Evolutionary conservation across 2,329 filamentous ascomycete species (phyloP).

Genomic region (Diaporthe capsici): DNA sequence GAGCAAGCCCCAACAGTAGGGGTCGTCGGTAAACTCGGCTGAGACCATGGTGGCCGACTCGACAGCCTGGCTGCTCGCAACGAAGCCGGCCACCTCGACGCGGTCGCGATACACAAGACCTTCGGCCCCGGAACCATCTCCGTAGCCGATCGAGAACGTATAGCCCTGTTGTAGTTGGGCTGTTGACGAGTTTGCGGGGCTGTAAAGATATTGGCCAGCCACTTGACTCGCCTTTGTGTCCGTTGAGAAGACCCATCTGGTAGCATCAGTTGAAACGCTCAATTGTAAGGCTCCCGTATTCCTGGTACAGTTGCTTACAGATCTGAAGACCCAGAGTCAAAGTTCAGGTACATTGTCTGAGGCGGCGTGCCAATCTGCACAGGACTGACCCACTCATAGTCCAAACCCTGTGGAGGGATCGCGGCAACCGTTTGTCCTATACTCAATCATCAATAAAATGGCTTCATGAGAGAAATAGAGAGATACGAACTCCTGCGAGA

Average conservation of each 20-base stretch:
- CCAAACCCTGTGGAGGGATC: conserved; percentile 57
- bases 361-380: conserved; percentile 69
- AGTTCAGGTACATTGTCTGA: conserved; percentile 72
- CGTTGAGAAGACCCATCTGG: conserved; percentile 73
- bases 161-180: conserved; percentile 54
- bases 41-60: conserved; percentile 49
- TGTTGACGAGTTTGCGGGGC: conserved; percentile 58
- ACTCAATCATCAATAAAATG: background rate
- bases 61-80: conserved; percentile 49
- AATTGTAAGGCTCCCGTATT: no score
- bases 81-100: conserved; percentile 68
- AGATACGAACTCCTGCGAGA: conserved; percentile 7
- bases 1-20: conserved; percentile 46
- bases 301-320: conserved; percentile 52
- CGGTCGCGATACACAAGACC: conserved; percentile 76
- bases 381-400: conserved; percentile 67
- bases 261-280: background rate
- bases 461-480: background rate
- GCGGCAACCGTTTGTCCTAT: conserved; percentile 11
- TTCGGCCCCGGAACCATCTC: conserved; percentile 72
- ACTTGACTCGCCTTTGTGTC: conserved; percentile 62
- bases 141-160: conserved; percentile 65
- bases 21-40: conserved; percentile 46
- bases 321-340: conserved; percentile 78
- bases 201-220: conserved; percentile 69